Conservation (phyloP, 2,329 filamentous ascomycete species). For the Bipolaris victoriae region DNA sequence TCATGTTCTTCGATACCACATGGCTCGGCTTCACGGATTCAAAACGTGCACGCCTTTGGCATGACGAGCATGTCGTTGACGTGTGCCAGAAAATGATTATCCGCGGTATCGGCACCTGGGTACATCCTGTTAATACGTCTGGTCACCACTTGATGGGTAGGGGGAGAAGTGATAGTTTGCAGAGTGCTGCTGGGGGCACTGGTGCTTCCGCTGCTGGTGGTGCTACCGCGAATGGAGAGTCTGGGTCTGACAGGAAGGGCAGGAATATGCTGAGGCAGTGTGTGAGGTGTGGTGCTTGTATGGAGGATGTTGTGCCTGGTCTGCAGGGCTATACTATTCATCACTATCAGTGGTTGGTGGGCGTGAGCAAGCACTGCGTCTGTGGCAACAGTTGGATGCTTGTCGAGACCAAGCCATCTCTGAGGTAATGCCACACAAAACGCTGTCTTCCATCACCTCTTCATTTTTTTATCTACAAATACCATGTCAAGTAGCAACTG, state of each 20-base stretch:
- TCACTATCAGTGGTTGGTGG: slow-evolving; percentile 45
- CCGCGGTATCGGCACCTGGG: slow-evolving; percentile 33
- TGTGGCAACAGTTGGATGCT: slow-evolving; percentile 49
- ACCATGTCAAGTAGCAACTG: neutral
- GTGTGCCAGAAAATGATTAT: slow-evolving; percentile 61
- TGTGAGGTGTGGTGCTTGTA: slow-evolving; percentile 54
- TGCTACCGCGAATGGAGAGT: slow-evolving; percentile 6
- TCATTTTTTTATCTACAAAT: too few species aligned
- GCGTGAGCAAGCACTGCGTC: slow-evolving; percentile 49
- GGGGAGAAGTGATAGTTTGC: slow-evolving; percentile 33
- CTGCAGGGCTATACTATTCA: slow-evolving; percentile 38
- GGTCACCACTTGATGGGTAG: slow-evolving; percentile 10
- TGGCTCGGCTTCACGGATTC: slow-evolving; percentile 71
- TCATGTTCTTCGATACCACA: slow-evolving; percentile 76
- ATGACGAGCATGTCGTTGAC: slow-evolving; percentile 64
- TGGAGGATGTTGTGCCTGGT: slow-evolving; percentile 53
- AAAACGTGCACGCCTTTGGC: slow-evolving; percentile 63
- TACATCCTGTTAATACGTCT: slow-evolving; percentile 24
- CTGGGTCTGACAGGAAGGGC: slow-evolving; percentile 16
- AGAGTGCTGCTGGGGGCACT: slow-evolving; percentile 11
- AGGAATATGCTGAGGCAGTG: slow-evolving; percentile 48
- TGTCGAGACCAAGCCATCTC: slow-evolving; percentile 32
- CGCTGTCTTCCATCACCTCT: too few species aligned
- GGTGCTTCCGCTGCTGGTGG: neutral
- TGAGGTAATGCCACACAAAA: slow-evolving; percentile 1